phyloP scores from a whole-genome alignment of 2,329 filamentous ascomycete species.

The Trichoderma asperellum region DNA sequence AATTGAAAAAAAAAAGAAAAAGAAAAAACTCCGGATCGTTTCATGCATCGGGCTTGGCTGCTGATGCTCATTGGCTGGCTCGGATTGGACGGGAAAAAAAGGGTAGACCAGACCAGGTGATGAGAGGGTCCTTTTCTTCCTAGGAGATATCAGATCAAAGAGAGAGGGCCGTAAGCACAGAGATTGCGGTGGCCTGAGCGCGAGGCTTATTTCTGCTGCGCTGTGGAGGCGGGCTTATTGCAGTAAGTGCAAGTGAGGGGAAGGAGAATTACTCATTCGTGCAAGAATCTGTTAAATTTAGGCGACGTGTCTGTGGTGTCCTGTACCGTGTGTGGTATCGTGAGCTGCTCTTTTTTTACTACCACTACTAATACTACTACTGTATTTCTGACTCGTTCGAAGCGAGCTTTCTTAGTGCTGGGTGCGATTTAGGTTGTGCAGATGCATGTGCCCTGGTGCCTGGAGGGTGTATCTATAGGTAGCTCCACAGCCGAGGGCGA shows the following conservation, averaged over 20 bases:
- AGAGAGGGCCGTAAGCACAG: conserved; percentile 20
- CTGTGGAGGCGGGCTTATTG: conserved; percentile 10
- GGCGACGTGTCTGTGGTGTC: not conserved
- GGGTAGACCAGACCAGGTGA: not conserved
- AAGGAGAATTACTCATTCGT: not conserved
- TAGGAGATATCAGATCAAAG: conserved; percentile 24
- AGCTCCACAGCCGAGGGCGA: not conserved
- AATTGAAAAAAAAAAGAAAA: not conserved
- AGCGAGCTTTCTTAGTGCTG: not conserved
- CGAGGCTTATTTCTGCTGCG: not conserved
- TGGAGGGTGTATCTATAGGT: not conserved
- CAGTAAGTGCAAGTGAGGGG: not conserved
- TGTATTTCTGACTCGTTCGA: not conserved
- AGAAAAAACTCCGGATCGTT: conserved; percentile 5
- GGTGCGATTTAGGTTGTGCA: not conserved
- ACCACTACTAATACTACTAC: no score
- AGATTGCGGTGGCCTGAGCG: conserved; percentile 26
- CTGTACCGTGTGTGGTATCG: not conserved
- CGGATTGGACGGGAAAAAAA: not conserved
- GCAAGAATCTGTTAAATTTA: not conserved
- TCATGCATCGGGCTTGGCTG: not conserved
- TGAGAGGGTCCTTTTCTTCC: not conserved
- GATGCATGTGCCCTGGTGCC: not conserved
- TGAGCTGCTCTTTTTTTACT: not conserved
- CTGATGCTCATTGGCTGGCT: not conserved